Evolutionary conservation across 257 asterid genomes (phyloP), one percentile per base, ranked within the genome.

Genomic region (Sherardia arvensis): DNA sequence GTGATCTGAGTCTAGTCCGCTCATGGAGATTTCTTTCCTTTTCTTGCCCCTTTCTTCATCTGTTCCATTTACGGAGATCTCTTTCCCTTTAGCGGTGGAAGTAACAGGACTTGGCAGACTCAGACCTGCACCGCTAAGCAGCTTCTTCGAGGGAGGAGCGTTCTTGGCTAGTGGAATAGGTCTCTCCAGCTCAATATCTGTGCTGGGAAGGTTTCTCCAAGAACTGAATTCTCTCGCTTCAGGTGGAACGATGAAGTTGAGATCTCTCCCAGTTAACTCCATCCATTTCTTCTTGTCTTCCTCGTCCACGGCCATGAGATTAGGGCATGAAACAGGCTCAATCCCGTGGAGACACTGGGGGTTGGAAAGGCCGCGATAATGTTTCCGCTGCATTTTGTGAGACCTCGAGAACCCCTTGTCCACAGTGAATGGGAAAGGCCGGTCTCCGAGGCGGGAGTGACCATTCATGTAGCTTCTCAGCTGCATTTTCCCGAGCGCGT

Each of bases 401-500:
- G 95, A 87, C 54, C 89, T 80, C 15, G 73, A 79, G 49, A 87
- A 87, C 62, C 95, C 95, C 55, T 80, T 84, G 27, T 87, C 95
- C 4, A 73, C 80, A 22, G 89, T 82, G 49, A 84, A 87, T 0
- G 95, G 95, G 61, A 87, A 87, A 5, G 81, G 95, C 8, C 88
- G 84, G 23, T 84, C 93, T 6, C 95, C 95, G 30, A 83, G 95
- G 18, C 90, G 86, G 64, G 93, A 87, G 61, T 81, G 88, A 27
- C 95, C 95, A 18, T 87, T 84, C 93, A 87, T 87, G 63, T 83
- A 87, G 71, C 90, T 84, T 64, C 95, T 67, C 20, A 84, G 78
- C 74, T 87, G 95, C 95, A 87, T 87, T 73, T 87, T 87, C 6
- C 95, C 95, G 12, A 84, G 77, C n/a, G 90, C 85, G 68, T 87